These are phyloP conservation scores for Hypoxylon sp. DNA, from an alignment of 2,329 filamentous ascomycete genomes.

Conservation along the genomic window DNA sequence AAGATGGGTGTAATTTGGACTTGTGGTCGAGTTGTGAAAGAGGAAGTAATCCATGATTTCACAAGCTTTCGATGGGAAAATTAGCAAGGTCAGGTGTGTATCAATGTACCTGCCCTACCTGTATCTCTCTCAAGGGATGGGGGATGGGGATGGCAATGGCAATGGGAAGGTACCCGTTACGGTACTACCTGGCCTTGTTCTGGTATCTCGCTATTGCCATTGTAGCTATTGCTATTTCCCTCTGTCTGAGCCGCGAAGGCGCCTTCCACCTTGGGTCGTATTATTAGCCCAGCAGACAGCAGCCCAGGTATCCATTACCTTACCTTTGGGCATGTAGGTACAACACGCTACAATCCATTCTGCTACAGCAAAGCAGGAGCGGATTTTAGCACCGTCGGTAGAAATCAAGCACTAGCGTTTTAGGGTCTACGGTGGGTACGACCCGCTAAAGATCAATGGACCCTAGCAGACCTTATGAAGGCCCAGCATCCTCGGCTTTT, in stretches of 20 bases:
- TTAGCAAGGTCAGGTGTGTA: slow-evolving; percentile 28
- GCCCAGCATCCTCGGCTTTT: slow-evolving; percentile 38
- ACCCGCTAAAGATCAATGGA: slow-evolving; percentile 44
- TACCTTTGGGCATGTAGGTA: slow-evolving; percentile 1
- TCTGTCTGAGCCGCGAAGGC: slow-evolving; percentile 34
- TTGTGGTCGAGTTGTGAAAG: slow-evolving; percentile 25
- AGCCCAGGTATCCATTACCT: background rate
- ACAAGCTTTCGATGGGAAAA: slow-evolving; percentile 37
- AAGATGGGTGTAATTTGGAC: slow-evolving; percentile 25
- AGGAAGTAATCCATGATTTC: slow-evolving; percentile 39
- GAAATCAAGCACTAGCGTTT: slow-evolving; percentile 42
- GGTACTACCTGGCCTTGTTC: slow-evolving; percentile 28
- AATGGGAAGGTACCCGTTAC: slow-evolving; percentile 29
- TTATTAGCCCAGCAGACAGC: slow-evolving; percentile 9
- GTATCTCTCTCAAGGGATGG: slow-evolving; percentile 35
- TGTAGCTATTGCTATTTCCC: slow-evolving; percentile 26
- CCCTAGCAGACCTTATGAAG: slow-evolving; percentile 30
- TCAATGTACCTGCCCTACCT: slow-evolving; percentile 22
- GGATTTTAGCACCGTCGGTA: slow-evolving; percentile 41
- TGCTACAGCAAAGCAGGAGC: slow-evolving; percentile 16
- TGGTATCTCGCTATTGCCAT: slow-evolving; percentile 19
- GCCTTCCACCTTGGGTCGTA: slow-evolving; percentile 39
- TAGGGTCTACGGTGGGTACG: slow-evolving; percentile 42
- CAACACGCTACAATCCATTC: background rate
- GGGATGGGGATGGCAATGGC: slow-evolving; percentile 11